Percentiles rank a stretch among this genome's conserved stretches.
Evolutionary conservation across 2,329 filamentous ascomycete species (phyloP).

Genomic region (Triangularia verruculosa): DNA sequence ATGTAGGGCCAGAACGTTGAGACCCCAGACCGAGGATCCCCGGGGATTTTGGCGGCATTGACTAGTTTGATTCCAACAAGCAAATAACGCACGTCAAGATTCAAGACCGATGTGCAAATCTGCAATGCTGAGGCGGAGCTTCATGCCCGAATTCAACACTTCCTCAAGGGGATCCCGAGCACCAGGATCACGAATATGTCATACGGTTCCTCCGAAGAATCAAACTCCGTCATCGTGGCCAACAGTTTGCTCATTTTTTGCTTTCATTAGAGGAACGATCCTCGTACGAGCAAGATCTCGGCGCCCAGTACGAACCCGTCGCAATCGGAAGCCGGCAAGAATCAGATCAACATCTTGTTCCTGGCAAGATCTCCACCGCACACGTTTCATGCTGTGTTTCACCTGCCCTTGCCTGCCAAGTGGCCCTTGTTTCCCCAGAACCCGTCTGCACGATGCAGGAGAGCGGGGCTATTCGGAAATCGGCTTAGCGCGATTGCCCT

Average conservation of each 20-base stretch:
- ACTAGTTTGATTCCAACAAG: neutral
- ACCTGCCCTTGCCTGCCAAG: constrained; percentile 7
- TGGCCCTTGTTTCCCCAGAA: constrained; percentile 7
- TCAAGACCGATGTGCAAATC: neutral
- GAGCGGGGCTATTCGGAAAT: neutral
- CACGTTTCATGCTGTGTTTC: constrained; percentile 13
- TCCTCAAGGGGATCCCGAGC: neutral
- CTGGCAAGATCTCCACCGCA: constrained; percentile 1
- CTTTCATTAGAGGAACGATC: neutral
- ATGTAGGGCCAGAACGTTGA: neutral
- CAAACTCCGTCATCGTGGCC: neutral
- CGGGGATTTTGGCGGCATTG: neutral
- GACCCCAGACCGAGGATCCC: neutral
- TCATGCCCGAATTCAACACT: neutral
- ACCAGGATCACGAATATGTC: neutral
- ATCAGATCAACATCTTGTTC: constrained; percentile 1
- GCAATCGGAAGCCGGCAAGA: constrained; percentile 1
- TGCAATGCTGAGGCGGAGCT: neutral
- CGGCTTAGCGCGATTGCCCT: constrained; percentile 6
- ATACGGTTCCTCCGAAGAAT: neutral
- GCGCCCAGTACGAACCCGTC: neutral
- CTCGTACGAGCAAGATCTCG: neutral
- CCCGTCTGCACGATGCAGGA: neutral
- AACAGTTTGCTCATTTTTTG: neutral
- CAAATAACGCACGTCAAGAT: neutral